Percentiles rank a stretch among this genome's conserved stretches.
These are phyloP conservation scores for maize (Zea mays) DNA, from an alignment of 176 grass and related monocot species.

Conservation along the genomic window DNA sequence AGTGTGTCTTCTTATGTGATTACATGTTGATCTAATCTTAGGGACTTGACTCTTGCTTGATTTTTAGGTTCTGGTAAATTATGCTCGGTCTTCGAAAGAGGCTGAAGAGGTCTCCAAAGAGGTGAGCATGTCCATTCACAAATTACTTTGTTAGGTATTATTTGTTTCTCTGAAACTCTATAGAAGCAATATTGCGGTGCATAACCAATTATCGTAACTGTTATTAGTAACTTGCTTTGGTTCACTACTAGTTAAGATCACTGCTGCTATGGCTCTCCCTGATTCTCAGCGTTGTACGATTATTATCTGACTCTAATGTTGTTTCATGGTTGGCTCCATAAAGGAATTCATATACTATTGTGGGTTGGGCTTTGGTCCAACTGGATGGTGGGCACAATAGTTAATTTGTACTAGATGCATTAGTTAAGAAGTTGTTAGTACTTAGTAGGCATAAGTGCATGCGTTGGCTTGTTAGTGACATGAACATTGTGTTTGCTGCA, in stretches of 20 bases:
- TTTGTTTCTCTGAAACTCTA: neutral
- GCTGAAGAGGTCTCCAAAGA: constrained; percentile 94
- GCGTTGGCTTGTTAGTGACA: neutral
- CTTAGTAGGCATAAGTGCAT: neutral
- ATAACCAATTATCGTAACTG: neutral
- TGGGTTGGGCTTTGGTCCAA: neutral
- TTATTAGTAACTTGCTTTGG: neutral
- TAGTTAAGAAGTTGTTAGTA: neutral
- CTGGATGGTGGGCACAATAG: neutral
- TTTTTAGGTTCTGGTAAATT: constrained; percentile 87
- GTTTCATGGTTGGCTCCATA: constrained; percentile 1
- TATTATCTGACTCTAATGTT: neutral
- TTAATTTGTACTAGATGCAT: neutral
- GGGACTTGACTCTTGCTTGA: constrained; percentile 20
- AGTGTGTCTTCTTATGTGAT: neutral
- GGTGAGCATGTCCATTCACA: constrained; percentile 32
- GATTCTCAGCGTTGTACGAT: neutral
- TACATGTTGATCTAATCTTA: constrained; percentile 4
- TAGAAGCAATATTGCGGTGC: too few species aligned
- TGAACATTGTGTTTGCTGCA: neutral
- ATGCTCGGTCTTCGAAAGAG: constrained; percentile 90
- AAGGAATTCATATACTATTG: neutral
- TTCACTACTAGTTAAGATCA: neutral
- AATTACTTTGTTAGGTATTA: constrained; percentile 2
- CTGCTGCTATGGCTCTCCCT: neutral